A percentile compares a stretch with the other conserved stretches of the same genome.
These are phyloP conservation scores for Tinospora cordifolia DNA, from an alignment of 164 flowering plant genomes.

Conservation along the genomic window DNA sequence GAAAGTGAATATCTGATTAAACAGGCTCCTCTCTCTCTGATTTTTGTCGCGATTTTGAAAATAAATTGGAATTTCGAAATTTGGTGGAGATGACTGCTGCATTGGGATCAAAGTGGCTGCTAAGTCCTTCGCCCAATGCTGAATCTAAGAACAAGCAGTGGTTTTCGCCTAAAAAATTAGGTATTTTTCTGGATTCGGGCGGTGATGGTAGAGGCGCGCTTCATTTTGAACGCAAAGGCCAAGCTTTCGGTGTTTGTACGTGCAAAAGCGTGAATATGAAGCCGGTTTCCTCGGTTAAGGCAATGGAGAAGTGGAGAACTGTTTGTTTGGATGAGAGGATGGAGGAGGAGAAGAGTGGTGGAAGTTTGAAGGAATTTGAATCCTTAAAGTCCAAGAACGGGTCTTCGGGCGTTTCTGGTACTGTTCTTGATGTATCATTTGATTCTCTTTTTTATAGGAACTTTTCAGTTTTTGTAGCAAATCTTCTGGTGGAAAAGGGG, in stretches of 20 bases:
- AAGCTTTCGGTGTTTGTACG: background rate
- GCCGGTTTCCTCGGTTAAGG: slow-evolving; percentile 23
- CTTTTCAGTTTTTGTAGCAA: background rate
- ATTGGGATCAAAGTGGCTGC: background rate
- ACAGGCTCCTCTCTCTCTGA: background rate
- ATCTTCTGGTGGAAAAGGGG: too few relatives aligned
- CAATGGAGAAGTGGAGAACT: slow-evolving; percentile 22
- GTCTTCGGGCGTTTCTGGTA: slow-evolving; percentile 16
- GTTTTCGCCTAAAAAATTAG: slow-evolving; percentile 8
- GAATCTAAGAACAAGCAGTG: slow-evolving; percentile 1
- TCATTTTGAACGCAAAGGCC: slow-evolving; percentile 5
- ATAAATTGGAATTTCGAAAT: too few relatives aligned
- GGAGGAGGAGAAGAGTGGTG: slow-evolving; percentile 5
- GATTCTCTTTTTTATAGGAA: background rate
- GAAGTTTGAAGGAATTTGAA: background rate
- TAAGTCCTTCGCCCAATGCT: background rate
- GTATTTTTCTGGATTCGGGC: slow-evolving; percentile 8
- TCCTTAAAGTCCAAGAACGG: background rate
- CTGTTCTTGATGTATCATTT: background rate
- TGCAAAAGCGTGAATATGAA: slow-evolving; percentile 11
- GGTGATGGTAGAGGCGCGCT: background rate
- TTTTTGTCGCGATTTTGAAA: too few relatives aligned
- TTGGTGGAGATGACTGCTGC: background rate
- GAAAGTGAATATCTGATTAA: too few relatives aligned
- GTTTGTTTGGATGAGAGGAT: slow-evolving; percentile 14